Base-by-base conservation (phyloP, 2,329 filamentous ascomycete genomes). In the Verticillium nubilum region DNA sequence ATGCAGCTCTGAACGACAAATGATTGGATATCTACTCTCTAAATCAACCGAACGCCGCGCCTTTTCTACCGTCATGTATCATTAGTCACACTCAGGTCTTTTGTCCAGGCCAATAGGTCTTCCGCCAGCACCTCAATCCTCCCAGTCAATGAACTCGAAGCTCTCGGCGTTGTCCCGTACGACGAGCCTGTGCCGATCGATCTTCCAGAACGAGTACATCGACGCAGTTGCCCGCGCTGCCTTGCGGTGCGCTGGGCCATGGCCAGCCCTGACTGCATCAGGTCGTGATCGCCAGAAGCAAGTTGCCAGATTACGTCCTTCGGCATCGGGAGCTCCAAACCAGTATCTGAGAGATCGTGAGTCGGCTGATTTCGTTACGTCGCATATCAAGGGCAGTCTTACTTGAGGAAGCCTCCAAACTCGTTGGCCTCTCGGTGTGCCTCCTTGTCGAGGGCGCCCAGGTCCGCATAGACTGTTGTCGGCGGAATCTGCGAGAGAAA, bases 391-490 rank as follows among this genome's bases (percentile, higher is more conserved):
- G 23, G 23, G 25, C 25, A 13, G 23, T 27, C 80, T 69, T 75
- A 86, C 84, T 96, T 96, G 69, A 97, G 75, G 69, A 97, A 83
- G 0, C 92, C 92, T 5, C 92, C 92, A 67, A 86, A 90, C 42
- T 82, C 82, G 19, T 87, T 88, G 13, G 93, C 93, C 72, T 97
- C 92, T 26, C 84, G 80, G 71, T 97, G 92, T 6, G 90, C 90
- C 61, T 86, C 86, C 69, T 88, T 87, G 73, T 97, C 93, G 31
- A 97, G 80, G 27, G 81, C 79, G 47, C 87, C 87, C 42, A 97
- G 81, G 60, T 88, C 80, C 12, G 83, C 83, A 61, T 86, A 85
- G 63, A 91, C 85, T 1, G 88, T 89, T 13, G 80, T 83, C 2
- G 82, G 79, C 37, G 86, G 86, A 59, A 97, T 84, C 64, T 80